Percentiles rank a stretch among this genome's conserved stretches.
Evolutionary conservation across 1,284 basidiomycete species (phyloP).

Genomic region (Porodaedalea pini): DNA sequence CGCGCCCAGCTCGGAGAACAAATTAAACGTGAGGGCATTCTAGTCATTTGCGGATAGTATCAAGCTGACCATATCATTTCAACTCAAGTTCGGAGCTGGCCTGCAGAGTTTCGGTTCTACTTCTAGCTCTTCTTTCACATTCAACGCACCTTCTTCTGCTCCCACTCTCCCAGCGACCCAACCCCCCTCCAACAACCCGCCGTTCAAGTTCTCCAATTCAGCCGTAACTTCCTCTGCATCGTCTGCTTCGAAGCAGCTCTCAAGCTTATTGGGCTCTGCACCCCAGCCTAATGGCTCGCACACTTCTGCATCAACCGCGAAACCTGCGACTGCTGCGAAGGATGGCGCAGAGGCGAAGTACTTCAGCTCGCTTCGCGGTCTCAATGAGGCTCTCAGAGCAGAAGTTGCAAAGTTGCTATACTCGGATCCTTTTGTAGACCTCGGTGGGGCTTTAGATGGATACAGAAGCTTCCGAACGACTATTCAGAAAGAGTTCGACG

Average conservation of each 20-base stretch:
- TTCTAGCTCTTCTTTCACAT: slow-evolving; percentile 19
- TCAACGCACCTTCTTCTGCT: slow-evolving; percentile 16
- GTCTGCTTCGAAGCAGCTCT: slow-evolving; percentile 31
- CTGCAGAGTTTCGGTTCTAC: slow-evolving; percentile 10
- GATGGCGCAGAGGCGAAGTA: slow-evolving; percentile 46
- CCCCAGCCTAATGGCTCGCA: slow-evolving; percentile 16
- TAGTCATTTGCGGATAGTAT: neutral
- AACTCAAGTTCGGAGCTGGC: neutral
- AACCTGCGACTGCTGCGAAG: slow-evolving; percentile 16
- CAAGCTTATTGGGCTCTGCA: slow-evolving; percentile 2
- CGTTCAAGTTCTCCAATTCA: slow-evolving; percentile 33
- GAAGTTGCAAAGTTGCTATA: slow-evolving; percentile 63
- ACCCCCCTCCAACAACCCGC: slow-evolving; percentile 28
- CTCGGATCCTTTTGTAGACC: slow-evolving; percentile 73
- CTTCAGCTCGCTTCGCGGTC: slow-evolving; percentile 73
- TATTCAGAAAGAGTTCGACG: slow-evolving; percentile 57
- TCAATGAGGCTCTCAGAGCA: slow-evolving; percentile 71
- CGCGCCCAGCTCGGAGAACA: neutral
- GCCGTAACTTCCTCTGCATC: slow-evolving; percentile 32
- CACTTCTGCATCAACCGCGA: slow-evolving; percentile 26
- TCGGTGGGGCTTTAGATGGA: slow-evolving; percentile 55
- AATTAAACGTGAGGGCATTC: neutral
- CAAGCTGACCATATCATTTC: neutral
- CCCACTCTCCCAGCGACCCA: slow-evolving; percentile 15
- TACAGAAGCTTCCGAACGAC: slow-evolving; percentile 61